These are phyloP conservation scores for Solanum hybrid DNA, from an alignment of 305 asterid species.

Conservation along the genomic window DNA sequence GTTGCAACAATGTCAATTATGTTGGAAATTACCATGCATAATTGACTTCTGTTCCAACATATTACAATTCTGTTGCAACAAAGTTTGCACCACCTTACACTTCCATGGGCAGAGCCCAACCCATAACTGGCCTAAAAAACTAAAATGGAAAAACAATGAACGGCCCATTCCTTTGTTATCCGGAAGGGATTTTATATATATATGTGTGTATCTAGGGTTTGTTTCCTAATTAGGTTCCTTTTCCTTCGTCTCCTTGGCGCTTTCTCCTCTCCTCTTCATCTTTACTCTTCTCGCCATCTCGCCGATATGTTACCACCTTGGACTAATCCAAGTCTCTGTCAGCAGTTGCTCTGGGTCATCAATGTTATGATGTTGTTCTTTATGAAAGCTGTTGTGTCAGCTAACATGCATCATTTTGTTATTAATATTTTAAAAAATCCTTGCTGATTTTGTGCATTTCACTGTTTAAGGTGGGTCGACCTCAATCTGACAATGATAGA, in stretches of 20 bases:
- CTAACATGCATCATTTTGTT: neutral
- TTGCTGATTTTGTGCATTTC: neutral
- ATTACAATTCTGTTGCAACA: too few relatives aligned
- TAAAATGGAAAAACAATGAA: too few relatives aligned
- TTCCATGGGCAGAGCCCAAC: too few relatives aligned
- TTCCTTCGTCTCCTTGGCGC: neutral
- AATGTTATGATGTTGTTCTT: neutral
- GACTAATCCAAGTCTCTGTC: neutral
- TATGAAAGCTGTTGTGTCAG: neutral
- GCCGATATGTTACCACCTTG: neutral
- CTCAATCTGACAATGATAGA: neutral
- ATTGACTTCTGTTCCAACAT: too few relatives aligned
- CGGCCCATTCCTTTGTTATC: too few relatives aligned
- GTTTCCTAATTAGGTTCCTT: neutral
- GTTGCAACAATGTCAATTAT: too few relatives aligned
- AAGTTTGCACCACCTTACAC: too few relatives aligned
- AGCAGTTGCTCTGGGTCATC: neutral
- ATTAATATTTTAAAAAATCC: neutral
- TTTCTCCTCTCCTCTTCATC: neutral
- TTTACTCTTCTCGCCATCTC: neutral
- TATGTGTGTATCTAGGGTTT: neutral
- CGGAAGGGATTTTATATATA: too few relatives aligned
- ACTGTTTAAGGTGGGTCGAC: constrained; percentile 3
- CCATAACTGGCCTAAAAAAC: too few relatives aligned
- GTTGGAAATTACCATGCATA: too few relatives aligned